Evolutionary conservation across 1,139 yeast species (phyloP), one percentile per base, ranked within the genome.

Genomic region (Scheffersomyces quercinus): DNA sequence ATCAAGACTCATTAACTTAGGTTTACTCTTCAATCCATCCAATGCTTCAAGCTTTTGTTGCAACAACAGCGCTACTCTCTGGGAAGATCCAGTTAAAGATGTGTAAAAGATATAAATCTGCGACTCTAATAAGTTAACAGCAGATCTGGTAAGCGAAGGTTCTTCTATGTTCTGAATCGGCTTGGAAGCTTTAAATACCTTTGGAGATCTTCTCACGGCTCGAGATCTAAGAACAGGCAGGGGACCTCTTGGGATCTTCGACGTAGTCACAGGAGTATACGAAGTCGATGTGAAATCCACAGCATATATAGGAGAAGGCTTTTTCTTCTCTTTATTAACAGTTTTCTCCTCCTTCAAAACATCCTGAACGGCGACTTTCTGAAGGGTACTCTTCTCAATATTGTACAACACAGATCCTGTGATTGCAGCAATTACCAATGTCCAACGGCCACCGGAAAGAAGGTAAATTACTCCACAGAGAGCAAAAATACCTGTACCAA

Each of bases 51-150:
- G 61, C 30, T 66, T 64, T 1, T 77, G 73, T 32, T 60, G 54
- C 28, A 86, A 62, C 9, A 66, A 57, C 30, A 70, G 69, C 3
- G 97, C 96, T 26, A 83, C 77, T 53, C 88, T 71, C 53, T 83
- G 83, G 0, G 95, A 79, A 2, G 95, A 73, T 4, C 97, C 97
- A 2, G 96, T 90, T 46, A 90, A 69, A 0, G 97, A 85, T 8
- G 97, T 85, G 63, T 87, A 90, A 55, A 90, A 87, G 4, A 90
- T 79, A 48, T 78, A 76, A 28, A 86, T 62, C 45, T 78, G 80
- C 1, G 81, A 67, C 24, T 74, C 70, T 29, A 66, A 54, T 28
- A 76, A 60, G 36, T 67, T 61, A 13, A 68, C 64, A 3, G 64
- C 48, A 1, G 70, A 60, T 29, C 55, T 52, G 2, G 76, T 66